Conservation (phyloP, 257 asterid genomes). For the Craterostigma plantagineum region DNA sequence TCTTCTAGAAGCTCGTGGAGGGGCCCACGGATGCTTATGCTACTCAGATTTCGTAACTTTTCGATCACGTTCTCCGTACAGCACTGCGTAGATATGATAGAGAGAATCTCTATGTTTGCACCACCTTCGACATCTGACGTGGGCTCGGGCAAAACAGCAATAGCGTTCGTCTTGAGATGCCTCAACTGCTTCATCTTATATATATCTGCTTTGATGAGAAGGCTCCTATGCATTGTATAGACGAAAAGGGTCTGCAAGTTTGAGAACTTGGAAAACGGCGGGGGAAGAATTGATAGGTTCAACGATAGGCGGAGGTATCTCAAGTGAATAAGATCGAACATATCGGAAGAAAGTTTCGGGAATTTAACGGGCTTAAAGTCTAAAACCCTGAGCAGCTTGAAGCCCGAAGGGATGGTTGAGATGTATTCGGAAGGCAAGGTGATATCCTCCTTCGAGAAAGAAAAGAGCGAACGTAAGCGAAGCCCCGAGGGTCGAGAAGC, state of each 20-base stretch:
- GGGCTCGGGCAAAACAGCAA: slow-evolving; percentile 1
- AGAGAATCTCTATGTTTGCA: slow-evolving; percentile 25
- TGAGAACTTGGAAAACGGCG: slow-evolving; percentile 5
- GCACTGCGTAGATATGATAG: slow-evolving; percentile 25
- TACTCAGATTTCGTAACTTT: slow-evolving; percentile 24
- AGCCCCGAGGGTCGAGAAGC: slow-evolving; percentile 10
- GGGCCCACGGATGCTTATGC: slow-evolving; percentile 33
- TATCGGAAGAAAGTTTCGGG: slow-evolving; percentile 7
- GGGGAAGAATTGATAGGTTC: slow-evolving; percentile 7
- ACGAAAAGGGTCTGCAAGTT: slow-evolving; percentile 8
- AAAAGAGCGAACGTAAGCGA: slow-evolving; percentile 19
- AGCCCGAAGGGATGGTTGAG: slow-evolving; percentile 14
- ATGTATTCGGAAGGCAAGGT: slow-evolving; percentile 8
- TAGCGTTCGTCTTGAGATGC: slow-evolving; percentile 17
- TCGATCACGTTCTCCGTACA: slow-evolving; percentile 24
- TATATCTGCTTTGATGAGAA: slow-evolving; percentile 7
- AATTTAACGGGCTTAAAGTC: slow-evolving; percentile 11
- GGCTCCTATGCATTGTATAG: neutral
- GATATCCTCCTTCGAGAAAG: slow-evolving; percentile 12
- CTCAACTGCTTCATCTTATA: slow-evolving; percentile 14
- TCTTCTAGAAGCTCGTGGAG: slow-evolving; percentile 16
- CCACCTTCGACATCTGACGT: neutral
- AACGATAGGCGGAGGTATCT: slow-evolving; percentile 11
- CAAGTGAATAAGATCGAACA: slow-evolving; percentile 9
- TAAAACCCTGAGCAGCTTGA: slow-evolving; percentile 14